Conservation (phyloP, 441 rosid species). For the Erysimum cheiri region DNA sequence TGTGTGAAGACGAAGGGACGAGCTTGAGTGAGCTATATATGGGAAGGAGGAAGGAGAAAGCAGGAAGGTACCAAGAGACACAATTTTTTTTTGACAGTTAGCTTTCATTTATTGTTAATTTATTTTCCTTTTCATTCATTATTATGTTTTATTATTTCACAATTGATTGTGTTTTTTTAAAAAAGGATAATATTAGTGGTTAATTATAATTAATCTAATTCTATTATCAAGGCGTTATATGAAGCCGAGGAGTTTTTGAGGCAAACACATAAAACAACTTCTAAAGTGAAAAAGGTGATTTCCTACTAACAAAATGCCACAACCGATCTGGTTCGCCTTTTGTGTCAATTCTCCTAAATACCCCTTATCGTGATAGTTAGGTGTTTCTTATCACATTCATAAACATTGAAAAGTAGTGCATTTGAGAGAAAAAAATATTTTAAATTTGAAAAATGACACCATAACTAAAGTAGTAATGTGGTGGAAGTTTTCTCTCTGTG, state of each 20-base stretch:
- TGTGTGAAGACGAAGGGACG: slow-evolving; percentile 34
- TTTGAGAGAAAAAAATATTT: background rate
- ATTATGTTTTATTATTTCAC: slow-evolving; percentile 5
- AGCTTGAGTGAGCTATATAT: slow-evolving; percentile 50
- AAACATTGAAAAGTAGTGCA: background rate
- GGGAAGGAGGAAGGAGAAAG: slow-evolving; percentile 43
- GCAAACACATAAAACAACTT: background rate
- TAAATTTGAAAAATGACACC: background rate
- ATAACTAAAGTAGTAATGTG: background rate
- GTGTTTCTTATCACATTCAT: background rate
- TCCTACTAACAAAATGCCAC: slow-evolving; percentile 19
- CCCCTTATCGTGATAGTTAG: slow-evolving; percentile 22
- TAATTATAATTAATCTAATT: slow-evolving; percentile 5
- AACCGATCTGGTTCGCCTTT: slow-evolving; percentile 27
- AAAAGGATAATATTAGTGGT: too few relatives aligned
- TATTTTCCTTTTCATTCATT: slow-evolving; percentile 20
- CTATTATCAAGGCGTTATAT: slow-evolving; percentile 39
- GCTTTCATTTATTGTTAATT: slow-evolving; percentile 44
- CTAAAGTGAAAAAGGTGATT: slow-evolving; percentile 28
- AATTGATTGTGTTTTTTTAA: slow-evolving; percentile 12
- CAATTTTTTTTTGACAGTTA: slow-evolving; percentile 50
- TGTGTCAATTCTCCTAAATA: slow-evolving; percentile 9
- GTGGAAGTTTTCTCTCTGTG: background rate
- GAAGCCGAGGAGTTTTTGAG: slow-evolving; percentile 21
- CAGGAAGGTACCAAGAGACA: slow-evolving; percentile 55